A percentile compares a stretch with the other conserved stretches of the same genome.
These are phyloP conservation scores for Spergularia marina DNA, from an alignment of 148 eudicot genomes.

Conservation along the genomic window DNA sequence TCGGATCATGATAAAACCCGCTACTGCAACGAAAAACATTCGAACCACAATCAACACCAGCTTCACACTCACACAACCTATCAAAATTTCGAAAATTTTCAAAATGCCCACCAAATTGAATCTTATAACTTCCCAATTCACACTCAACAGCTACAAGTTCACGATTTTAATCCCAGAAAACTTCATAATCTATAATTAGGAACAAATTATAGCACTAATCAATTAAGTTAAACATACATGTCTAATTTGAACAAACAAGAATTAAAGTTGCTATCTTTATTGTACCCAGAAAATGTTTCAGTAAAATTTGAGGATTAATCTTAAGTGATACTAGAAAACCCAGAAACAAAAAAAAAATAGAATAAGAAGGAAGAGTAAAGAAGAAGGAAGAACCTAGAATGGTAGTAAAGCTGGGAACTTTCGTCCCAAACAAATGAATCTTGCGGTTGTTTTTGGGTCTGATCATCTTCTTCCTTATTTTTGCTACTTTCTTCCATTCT, in stretches of 20 bases:
- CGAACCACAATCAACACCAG: background rate
- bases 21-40: conserved; percentile 53
- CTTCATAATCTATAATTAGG: background rate
- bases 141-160: background rate
- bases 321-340: too few relatives aligned
- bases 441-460: conserved; percentile 12
- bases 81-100: too few relatives aligned
- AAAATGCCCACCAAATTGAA: background rate
- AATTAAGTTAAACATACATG: background rate
- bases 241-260: background rate
- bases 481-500: conserved; percentile 4
- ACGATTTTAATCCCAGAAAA: background rate
- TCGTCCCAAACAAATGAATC: conserved; percentile 76
- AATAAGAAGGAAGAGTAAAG: background rate
- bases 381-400: conserved; percentile 51
- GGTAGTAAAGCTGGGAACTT: conserved; percentile 67
- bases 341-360: too few relatives aligned
- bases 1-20: conserved; percentile 92
- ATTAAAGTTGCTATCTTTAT: background rate
- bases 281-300: background rate
- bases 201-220: background rate
- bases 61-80: background rate
- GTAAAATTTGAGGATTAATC: too few relatives aligned
- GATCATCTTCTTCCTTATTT: conserved; percentile 27
- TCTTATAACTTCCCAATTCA: background rate